Evolutionary conservation across 179 eudicot genomes (phyloP).

Genomic region (Dionaea muscipula): DNA sequence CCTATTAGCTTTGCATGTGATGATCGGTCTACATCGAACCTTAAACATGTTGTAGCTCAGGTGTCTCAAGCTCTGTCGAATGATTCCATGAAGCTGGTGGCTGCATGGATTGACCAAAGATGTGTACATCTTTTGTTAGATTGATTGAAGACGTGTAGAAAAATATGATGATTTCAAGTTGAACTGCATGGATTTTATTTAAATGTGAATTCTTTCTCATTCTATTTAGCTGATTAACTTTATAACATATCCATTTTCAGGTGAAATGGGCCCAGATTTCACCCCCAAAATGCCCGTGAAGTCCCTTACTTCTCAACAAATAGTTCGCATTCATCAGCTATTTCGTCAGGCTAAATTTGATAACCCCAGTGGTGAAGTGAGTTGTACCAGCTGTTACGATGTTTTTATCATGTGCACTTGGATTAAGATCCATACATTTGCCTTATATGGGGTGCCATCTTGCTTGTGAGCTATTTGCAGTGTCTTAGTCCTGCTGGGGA

Average conservation of each 20-base stretch:
- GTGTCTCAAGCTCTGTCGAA: no score
- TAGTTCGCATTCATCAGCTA: conserved; percentile 93
- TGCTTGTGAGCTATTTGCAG: conserved; percentile 26
- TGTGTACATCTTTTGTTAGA: no score
- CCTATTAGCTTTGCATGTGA: no score
- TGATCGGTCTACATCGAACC: no score
- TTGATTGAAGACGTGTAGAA: no score
- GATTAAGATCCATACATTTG: neutral
- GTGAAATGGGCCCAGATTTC: conserved; percentile 94
- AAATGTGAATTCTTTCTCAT: no score
- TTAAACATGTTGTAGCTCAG: no score
- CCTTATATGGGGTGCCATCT: neutral
- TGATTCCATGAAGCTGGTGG: no score
- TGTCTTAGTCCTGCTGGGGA: conserved; percentile 99
- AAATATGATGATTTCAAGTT: neutral
- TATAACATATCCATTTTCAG: conserved; percentile 29
- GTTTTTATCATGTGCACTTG: no score
- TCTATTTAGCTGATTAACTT: no score
- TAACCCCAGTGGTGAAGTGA: conserved; percentile 95
- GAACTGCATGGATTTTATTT: neutral
- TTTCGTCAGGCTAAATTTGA: conserved; percentile 98
- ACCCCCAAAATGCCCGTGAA: conserved; percentile 71
- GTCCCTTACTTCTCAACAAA: conserved; percentile 75
- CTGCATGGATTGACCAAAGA: no score
- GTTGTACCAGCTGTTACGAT: conserved; percentile 15